A percentile compares a stretch with the other conserved stretches of the same genome.
These are phyloP conservation scores for Pharus latifolius DNA, from an alignment of 176 grass and related monocot species.

Conservation along the genomic window DNA sequence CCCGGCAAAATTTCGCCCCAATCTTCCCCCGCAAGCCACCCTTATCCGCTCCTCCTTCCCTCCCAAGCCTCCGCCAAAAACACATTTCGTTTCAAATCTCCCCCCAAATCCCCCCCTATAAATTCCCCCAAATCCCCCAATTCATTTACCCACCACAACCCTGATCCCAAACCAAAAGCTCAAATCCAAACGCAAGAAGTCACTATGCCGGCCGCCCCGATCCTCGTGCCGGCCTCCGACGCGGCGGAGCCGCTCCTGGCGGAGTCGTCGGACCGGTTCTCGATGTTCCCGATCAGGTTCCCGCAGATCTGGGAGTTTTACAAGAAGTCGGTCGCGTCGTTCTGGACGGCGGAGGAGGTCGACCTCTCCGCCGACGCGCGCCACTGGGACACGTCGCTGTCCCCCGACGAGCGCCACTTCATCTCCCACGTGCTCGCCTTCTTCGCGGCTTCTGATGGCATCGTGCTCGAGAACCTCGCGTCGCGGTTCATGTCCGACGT, in stretches of 20 bases:
- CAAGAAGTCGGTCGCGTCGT: constrained; percentile 86
- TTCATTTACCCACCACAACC: not conserved
- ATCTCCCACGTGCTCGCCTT: constrained; percentile 93
- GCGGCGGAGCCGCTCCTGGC: constrained; percentile 71
- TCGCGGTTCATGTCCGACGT: constrained; percentile 87
- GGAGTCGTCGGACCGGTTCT: constrained; percentile 59
- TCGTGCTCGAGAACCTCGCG: constrained; percentile 90
- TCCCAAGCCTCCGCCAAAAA: constrained; percentile 29
- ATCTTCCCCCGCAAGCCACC: constrained; percentile 29
- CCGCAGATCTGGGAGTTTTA: constrained; percentile 79
- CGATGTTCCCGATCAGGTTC: constrained; percentile 66
- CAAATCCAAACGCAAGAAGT: not conserved
- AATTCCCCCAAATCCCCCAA: not conserved
- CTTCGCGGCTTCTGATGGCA: constrained; percentile 90
- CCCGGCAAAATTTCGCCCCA: constrained; percentile 12
- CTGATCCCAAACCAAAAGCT: not conserved
- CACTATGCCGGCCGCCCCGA: constrained; percentile 54
- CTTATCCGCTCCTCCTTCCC: constrained; percentile 34
- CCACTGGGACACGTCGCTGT: constrained; percentile 56
- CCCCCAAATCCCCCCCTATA: constrained; percentile 12
- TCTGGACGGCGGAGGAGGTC: constrained; percentile 82
- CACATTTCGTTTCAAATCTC: constrained; percentile 25
- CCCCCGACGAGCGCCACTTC: constrained; percentile 71
- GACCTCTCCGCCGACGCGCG: constrained; percentile 58
- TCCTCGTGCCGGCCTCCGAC: constrained; percentile 36